Conservation (phyloP, 257 asterid species). For the Echites panduratus region DNA sequence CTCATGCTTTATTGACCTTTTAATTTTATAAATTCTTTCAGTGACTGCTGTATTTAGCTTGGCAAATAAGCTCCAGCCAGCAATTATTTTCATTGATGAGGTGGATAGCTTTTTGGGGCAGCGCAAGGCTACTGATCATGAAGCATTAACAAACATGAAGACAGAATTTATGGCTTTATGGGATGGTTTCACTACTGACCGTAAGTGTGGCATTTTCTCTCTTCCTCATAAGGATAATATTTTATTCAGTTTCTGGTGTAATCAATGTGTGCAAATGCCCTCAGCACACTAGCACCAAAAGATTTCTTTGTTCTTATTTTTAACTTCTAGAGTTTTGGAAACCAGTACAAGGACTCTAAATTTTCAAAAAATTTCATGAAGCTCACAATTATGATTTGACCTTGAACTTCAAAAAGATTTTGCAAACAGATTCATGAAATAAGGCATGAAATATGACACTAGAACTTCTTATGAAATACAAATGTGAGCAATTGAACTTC, state of each 20-base stretch:
- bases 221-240: background rate
- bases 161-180: constrained; percentile 98
- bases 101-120: constrained; percentile 96
- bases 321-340: background rate
- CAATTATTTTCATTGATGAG: constrained; percentile 95
- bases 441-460: background rate
- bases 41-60: constrained; percentile 94
- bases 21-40: constrained; percentile 25
- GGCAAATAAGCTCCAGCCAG: constrained; percentile 96
- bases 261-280: background rate
- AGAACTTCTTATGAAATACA: background rate
- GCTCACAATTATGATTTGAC: background rate
- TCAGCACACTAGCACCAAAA: background rate
- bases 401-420: background rate
- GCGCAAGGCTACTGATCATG: constrained; percentile 80
- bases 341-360: background rate
- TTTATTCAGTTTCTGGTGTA: background rate
- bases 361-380: background rate
- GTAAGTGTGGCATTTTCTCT: constrained; percentile 33
- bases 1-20: constrained; percentile 3
- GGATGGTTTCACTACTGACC: constrained; percentile 98
- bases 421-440: background rate
- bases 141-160: constrained; percentile 83
- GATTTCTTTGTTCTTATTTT: too few relatives aligned
- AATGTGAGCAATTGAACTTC: background rate